Evolutionary conservation across 2,329 filamentous ascomycete species (phyloP).

Genomic region (Ascochyta viciae-villosae): DNA sequence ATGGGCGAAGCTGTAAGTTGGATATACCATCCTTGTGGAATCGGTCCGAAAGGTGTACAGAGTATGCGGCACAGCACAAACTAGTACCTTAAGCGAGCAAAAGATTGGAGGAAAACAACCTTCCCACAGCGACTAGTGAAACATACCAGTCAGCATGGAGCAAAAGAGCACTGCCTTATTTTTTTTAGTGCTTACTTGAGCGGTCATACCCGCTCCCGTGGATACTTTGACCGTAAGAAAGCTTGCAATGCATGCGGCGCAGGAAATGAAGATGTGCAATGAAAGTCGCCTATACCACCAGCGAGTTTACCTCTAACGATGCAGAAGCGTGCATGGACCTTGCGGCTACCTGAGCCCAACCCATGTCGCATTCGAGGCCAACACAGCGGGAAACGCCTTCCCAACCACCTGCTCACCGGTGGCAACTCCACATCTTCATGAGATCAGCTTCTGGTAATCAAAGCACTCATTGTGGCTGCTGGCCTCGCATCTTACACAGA

Average conservation of each 20-base stretch:
- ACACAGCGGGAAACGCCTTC: background rate
- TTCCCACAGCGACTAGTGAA: background rate
- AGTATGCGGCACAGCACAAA: background rate
- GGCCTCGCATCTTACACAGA: background rate
- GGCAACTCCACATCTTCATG: background rate
- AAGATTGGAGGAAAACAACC: background rate
- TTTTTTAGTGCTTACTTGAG: background rate
- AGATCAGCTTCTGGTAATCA: background rate
- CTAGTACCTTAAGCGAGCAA: background rate
- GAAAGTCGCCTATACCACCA: background rate
- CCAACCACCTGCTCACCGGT: background rate
- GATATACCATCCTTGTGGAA: background rate
- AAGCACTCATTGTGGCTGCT: background rate
- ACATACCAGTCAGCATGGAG: background rate
- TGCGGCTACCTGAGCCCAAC: background rate
- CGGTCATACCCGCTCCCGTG: background rate
- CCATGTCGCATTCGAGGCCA: too few species aligned
- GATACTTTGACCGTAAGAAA: background rate
- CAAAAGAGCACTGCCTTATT: background rate
- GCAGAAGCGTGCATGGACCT: background rate
- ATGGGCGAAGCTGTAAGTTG: background rate
- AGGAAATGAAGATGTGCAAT: background rate
- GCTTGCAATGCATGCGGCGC: background rate
- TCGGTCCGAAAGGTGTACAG: background rate
- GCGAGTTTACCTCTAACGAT: too few species aligned